phyloP scores from a whole-genome alignment of 2,329 filamentous ascomycete genomes.

The Fusarium sp. region DNA sequence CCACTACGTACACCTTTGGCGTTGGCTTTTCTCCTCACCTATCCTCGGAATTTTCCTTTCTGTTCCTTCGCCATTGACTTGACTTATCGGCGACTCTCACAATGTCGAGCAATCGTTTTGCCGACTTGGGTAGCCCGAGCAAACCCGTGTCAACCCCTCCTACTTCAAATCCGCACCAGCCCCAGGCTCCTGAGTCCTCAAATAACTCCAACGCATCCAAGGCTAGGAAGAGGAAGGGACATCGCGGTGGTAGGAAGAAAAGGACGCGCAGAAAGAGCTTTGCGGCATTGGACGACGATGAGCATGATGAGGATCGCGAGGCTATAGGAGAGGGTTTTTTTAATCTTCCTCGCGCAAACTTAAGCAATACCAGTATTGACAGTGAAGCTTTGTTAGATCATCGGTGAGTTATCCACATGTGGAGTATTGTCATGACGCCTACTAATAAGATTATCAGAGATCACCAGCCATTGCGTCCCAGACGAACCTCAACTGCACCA shows the following conservation, averaged over 20 bases:
- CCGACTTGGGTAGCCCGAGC: conserved; percentile 38
- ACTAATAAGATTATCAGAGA: conserved; percentile 53
- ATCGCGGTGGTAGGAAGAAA: conserved; percentile 82
- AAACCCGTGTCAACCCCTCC: conserved; percentile 15
- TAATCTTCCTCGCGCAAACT: conserved; percentile 63
- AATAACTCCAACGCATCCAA: conserved; percentile 34
- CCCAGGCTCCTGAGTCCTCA: conserved; percentile 28
- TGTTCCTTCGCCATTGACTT: conserved; percentile 7
- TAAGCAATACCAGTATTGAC: conserved; percentile 88
- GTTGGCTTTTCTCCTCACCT: conserved; percentile 8
- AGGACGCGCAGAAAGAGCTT: conserved; percentile 83
- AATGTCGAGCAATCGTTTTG: conserved; percentile 51
- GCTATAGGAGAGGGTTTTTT: conserved; percentile 59
- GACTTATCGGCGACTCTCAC: conserved; percentile 14
- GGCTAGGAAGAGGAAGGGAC: conserved; percentile 74
- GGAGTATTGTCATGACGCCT: neutral
- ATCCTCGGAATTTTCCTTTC: neutral
- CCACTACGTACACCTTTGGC: conserved; percentile 8
- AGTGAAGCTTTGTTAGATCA: conserved; percentile 91
- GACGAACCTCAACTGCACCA: conserved; percentile 66
- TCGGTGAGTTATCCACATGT: conserved; percentile 62
- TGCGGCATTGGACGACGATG: conserved; percentile 70
- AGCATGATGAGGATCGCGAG: conserved; percentile 52
- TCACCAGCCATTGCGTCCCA: conserved; percentile 71
- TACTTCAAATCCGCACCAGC: conserved; percentile 21